These are phyloP conservation scores for Sugiyamaella novakii DNA, from an alignment of 1,139 yeast species.

Conservation along the genomic window DNA sequence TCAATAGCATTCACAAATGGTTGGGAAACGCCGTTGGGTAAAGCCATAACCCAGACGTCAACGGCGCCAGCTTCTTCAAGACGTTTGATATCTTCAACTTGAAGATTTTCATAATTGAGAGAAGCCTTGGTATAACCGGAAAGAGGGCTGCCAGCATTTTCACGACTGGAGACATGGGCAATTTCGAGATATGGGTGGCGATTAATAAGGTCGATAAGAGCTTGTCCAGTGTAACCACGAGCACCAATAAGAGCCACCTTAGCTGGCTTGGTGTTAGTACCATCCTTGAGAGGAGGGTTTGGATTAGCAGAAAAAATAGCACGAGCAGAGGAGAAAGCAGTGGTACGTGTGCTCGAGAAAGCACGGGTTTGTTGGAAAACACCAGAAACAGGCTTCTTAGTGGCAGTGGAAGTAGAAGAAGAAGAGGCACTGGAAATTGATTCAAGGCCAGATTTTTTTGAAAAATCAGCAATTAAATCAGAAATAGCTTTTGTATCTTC, in stretches of 20 bases:
- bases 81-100: constrained; percentile 77
- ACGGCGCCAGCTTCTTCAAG: constrained; percentile 77
- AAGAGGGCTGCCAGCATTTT: constrained; percentile 81
- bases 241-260: constrained; percentile 96
- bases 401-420: constrained; percentile 39
- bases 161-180: constrained; percentile 94
- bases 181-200: constrained; percentile 84
- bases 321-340: constrained; percentile 3
- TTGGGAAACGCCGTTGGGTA: constrained; percentile 96
- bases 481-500: constrained; percentile 64
- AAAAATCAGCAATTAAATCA: constrained; percentile 63
- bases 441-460: constrained; percentile 31
- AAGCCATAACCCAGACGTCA: constrained; percentile 98
- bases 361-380: constrained; percentile 31
- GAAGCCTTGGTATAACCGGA: constrained; percentile 83
- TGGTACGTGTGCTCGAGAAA: constrained; percentile 40
- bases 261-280: constrained; percentile 60
- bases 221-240: constrained; percentile 96
- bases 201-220: constrained; percentile 82
- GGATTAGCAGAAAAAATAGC: constrained; percentile 53
- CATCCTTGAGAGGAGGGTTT: constrained; percentile 68
- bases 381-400: constrained; percentile 30
- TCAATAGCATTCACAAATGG: constrained; percentile 96
- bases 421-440: constrained; percentile 45
- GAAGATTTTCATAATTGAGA: constrained; percentile 80